phyloP scores from a whole-genome alignment of 2,329 filamentous ascomycete genomes.

The Ophiocordyceps australis region DNA sequence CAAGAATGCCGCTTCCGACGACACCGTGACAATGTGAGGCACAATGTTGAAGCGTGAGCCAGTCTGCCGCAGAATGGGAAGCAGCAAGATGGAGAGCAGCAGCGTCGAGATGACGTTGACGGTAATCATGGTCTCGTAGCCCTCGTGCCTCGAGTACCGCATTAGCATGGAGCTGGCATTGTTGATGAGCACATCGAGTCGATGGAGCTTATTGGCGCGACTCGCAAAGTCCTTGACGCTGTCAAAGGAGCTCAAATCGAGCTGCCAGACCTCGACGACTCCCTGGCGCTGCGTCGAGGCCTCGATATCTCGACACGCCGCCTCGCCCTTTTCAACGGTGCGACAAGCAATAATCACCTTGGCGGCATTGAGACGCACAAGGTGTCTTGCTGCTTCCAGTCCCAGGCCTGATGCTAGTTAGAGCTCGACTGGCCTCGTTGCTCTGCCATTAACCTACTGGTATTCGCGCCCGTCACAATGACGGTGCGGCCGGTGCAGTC shows the following conservation, averaged over 20 bases:
- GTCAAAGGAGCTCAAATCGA: constrained; percentile 22
- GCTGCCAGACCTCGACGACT: constrained; percentile 21
- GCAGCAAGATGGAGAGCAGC: constrained; percentile 21
- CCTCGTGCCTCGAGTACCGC: constrained; percentile 12
- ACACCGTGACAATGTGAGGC: constrained; percentile 18
- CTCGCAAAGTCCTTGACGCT: constrained; percentile 16
- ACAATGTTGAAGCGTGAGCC: constrained; percentile 12
- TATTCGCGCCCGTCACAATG: constrained; percentile 25
- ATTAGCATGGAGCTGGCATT: constrained; percentile 15
- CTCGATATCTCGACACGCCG: constrained; percentile 17
- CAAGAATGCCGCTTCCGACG: constrained; percentile 14
- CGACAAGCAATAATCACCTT: constrained; percentile 24
- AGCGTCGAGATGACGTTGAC: constrained; percentile 29
- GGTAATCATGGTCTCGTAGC: constrained; percentile 21
- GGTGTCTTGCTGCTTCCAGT: constrained; percentile 20
- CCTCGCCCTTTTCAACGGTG: constrained; percentile 18
- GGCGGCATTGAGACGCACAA: constrained; percentile 17
- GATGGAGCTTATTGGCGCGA: constrained; percentile 10
- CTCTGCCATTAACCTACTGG: constrained; percentile 5
- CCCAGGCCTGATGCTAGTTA: constrained; percentile 14
- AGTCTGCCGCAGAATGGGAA: constrained; percentile 21
- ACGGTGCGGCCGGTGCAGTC: constrained; percentile 16
- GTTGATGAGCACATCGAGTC: constrained; percentile 22
- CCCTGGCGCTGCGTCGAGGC: constrained; percentile 7
- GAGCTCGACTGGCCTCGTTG: neutral